These are phyloP conservation scores for Laguncularia racemosa DNA, from an alignment of 345 rosid species.

Conservation along the genomic window DNA sequence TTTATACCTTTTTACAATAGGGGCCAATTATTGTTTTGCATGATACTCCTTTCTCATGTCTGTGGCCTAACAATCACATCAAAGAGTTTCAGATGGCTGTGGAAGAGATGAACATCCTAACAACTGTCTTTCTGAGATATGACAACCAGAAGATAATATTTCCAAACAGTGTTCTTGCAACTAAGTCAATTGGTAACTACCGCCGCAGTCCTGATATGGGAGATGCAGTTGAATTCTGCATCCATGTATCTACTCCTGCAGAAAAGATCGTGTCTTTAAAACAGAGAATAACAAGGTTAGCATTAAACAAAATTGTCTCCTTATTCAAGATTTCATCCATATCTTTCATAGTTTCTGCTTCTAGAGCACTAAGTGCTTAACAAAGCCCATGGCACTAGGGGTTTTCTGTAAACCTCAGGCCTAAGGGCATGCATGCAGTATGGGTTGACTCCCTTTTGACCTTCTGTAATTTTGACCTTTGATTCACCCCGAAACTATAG, in stretches of 20 bases:
- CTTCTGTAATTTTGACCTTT: too few species aligned
- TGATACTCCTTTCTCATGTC: neutral
- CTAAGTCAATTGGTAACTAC: slow-evolving; percentile 29
- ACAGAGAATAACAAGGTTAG: slow-evolving; percentile 24
- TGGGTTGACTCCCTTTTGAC: too few species aligned
- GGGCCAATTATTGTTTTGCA: neutral
- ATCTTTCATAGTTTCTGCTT: too few species aligned
- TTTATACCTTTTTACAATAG: neutral
- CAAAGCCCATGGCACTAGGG: too few species aligned
- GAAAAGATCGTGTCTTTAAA: slow-evolving; percentile 31
- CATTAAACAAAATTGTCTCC: too few species aligned
- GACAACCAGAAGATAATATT: slow-evolving; percentile 31
- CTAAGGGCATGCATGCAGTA: too few species aligned
- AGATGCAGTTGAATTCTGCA: slow-evolving; percentile 33
- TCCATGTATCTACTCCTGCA: slow-evolving; percentile 30
- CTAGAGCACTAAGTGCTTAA: too few species aligned
- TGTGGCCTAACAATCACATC: neutral
- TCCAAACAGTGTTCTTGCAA: slow-evolving; percentile 29
- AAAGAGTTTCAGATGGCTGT: slow-evolving; percentile 27
- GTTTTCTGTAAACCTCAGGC: too few species aligned
- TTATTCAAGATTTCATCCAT: too few species aligned
- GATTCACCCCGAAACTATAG: too few species aligned
- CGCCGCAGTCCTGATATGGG: slow-evolving; percentile 43
- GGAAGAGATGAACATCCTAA: slow-evolving; percentile 40
- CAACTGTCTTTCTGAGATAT: slow-evolving; percentile 29